Evolutionary conservation across 495 filamentous ascomycete species (phyloP), one percentile per base, ranked within the genome.

Genomic region (Hyaloscypha variabilis): DNA sequence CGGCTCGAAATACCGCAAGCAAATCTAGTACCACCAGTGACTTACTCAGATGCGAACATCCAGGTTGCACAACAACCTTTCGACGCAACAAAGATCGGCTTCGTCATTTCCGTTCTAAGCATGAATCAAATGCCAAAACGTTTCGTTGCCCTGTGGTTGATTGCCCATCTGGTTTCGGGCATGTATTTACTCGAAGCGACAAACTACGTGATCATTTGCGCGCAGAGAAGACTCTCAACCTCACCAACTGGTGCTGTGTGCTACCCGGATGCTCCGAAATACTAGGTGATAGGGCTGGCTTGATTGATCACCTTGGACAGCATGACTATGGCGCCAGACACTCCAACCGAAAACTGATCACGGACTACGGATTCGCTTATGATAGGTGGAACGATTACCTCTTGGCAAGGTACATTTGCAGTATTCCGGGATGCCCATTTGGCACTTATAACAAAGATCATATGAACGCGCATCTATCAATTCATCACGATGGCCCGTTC

Each of bases 141-240:
- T 58, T 58, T 21, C 8, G 8, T 34, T 58, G 54, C 26, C 54
- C 54, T 0, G 54, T 58, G 5, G 25, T 58, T 10, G 29, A 58
- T 58, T 58, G 54, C 19, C 54, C 54, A 21, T 34, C 4, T 26
- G 54, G 54, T 2, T 8, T n/a, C 10, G 26, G 26, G 8, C 54
- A 58, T n/a, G 3, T 8, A 31, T 58, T 58, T 34, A 26, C 31
- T 24, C 21, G 51, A 24, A 54, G 8, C 23, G 51, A 54, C 51
- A 54, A 54, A 17, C 51, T 54, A 10, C 51, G 51, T 28, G 54
- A 58, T 34, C 54, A 58, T 58, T 34, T 58, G 54, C 54, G 54
- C n/a, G 54, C 26, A 36, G 23, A 58, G 29, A 31, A n/a, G 8
- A 58, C 34, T n/a, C 17, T 28, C 34, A 34, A 26, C 10, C 24